Evolutionary conservation across 2,329 filamentous ascomycete genomes (phyloP), one percentile per base, ranked within the genome.

Genomic region (Drechslerella dactyloides): DNA sequence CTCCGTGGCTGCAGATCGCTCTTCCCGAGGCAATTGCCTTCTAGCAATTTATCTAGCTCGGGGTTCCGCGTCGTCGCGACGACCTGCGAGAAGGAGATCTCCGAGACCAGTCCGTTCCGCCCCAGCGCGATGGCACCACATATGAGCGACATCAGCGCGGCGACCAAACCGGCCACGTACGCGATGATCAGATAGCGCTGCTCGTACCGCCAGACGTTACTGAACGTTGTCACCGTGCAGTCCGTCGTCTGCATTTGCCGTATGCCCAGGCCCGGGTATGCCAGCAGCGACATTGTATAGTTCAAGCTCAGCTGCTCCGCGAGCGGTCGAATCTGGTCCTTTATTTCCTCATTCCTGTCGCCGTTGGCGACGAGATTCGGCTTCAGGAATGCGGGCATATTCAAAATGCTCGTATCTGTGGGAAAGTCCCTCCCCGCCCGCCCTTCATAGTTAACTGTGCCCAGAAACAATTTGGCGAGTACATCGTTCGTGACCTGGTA

Each of bases 31-130:
- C 56, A 73, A 21, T 73, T 73, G 6, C 69, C 69, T 44, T 63
- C 24, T 17, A 68, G 30, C 51, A 68, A 24, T 15, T 51, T 51
- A 50, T 73, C 69, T 8, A 73, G 37, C 30, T 73, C 69, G 1
- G 63, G 56, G 37, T 73, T 73, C 37, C 69, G 66, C 15, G 69
- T 68, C 37, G 69, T 73, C 13, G 52, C 61, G n/a, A 73, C 21
- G 17, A 73, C 19, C 30, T 73, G 61, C 11, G 62, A 66, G 35
- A 73, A 73, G 5, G 61, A 66, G 5, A 73, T 59, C 19, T 68
- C 69, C 27, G 69, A 58, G 0, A 73, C 63, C 19, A 73, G n/a
- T 2, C 62, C 62, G 46, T 73, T 73, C 33, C 58, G 48, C 10
- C 11, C 11, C 5, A 73, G 19, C 11, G 58, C 63, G 5, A 66